These are phyloP conservation scores for Nyctanthes arbortristis DNA, from an alignment of 257 asterid genomes.

Conservation along the genomic window DNA sequence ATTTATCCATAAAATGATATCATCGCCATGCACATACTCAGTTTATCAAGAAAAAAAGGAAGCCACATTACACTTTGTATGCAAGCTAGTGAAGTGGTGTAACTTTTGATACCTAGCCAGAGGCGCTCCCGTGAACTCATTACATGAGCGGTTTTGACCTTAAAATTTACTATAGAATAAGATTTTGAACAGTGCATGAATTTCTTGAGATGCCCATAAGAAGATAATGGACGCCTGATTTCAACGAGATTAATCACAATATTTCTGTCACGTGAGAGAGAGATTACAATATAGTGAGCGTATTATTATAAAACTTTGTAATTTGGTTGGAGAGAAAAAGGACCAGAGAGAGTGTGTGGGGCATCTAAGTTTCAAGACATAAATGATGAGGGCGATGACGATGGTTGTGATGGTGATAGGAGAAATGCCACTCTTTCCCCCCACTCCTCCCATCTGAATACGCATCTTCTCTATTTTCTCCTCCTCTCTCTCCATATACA, in stretches of 20 bases:
- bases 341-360: background rate
- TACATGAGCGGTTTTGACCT: no score
- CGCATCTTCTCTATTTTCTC: constrained; percentile 1
- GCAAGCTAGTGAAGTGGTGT: constrained; percentile 22
- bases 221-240: background rate
- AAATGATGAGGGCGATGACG: constrained; percentile 51
- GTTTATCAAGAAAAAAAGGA: background rate
- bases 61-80: constrained; percentile 10
- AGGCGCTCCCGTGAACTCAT: no score
- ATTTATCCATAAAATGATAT: background rate
- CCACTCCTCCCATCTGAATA: constrained; percentile 34
- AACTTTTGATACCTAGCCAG: no score
- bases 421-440: constrained; percentile 15
- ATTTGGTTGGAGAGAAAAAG: background rate
- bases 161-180: no score
- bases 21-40: constrained; percentile 4
- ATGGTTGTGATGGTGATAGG: constrained; percentile 33
- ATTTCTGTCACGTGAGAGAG: constrained; percentile 53
- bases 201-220: background rate
- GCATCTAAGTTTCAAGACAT: constrained; percentile 43
- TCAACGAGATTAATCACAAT: constrained; percentile 13
- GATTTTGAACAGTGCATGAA: background rate
- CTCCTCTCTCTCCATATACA: background rate
- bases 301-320: constrained; percentile 15
- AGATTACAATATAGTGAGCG: constrained; percentile 25